A percentile compares a stretch with the other conserved stretches of the same genome.
Conservation (phyloP, 371 early-diverging fungal species). For the Batrachochytrium dendrobatidis region DNA sequence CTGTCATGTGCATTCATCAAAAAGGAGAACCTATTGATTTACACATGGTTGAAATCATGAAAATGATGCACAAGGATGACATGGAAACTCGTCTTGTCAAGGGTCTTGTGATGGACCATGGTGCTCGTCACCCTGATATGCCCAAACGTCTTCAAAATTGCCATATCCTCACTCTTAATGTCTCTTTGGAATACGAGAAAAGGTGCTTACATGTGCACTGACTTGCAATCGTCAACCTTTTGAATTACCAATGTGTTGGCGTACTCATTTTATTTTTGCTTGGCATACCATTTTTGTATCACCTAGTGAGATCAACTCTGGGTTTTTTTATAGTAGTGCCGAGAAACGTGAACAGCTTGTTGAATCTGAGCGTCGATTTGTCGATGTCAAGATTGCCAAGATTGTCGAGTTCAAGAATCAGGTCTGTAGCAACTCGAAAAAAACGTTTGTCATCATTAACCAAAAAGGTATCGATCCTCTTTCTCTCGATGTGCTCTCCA, state of each 20-base stretch:
- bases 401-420: slow-evolving; percentile 94
- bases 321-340: slow-evolving; percentile 97
- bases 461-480: slow-evolving; percentile 99
- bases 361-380: slow-evolving; percentile 95
- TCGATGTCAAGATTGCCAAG: slow-evolving; percentile 88
- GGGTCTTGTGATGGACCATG: slow-evolving; percentile 99
- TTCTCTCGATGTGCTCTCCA: slow-evolving; percentile 95
- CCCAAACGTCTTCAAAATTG: slow-evolving; percentile 93
- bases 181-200: slow-evolving; percentile 99
- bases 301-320: slow-evolving; percentile 96
- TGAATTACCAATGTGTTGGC: background rate
- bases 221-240: background rate
- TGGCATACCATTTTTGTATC: background rate
- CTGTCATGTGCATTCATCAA: slow-evolving; percentile 81
- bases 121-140: slow-evolving; percentile 99
- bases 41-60: slow-evolving; percentile 99
- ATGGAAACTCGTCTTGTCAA: slow-evolving; percentile 91
- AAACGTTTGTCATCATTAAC: slow-evolving; percentile 95
- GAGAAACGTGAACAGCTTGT: slow-evolving; percentile 98
- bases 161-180: slow-evolving; percentile 93
- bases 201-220: slow-evolving; percentile 41
- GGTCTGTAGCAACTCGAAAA: slow-evolving; percentile 78
- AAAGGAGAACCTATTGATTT: slow-evolving; percentile 85
- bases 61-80: slow-evolving; percentile 97
- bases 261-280: background rate